These are phyloP conservation scores for Podochytrium sp. DNA, from an alignment of 192 early-diverging fungal genomes.

Conservation along the genomic window DNA sequence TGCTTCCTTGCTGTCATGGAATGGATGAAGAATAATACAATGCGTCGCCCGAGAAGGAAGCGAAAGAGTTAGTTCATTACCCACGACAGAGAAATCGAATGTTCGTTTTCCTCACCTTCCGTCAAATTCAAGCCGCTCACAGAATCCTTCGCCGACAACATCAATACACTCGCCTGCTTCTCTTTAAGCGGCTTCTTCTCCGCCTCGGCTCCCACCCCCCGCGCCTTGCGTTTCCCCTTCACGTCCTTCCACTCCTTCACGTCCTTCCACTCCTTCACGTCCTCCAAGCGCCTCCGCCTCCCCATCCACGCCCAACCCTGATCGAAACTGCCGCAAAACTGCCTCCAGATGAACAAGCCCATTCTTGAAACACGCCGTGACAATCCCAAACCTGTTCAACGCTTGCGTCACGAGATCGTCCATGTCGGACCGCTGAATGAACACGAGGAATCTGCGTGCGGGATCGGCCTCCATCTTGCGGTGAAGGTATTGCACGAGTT, in stretches of 20 bases:
- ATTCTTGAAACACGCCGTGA: slow-evolving; percentile 8
- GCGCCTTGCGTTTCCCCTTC: slow-evolving; percentile 5
- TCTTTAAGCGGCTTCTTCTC: neutral
- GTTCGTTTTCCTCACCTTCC: slow-evolving; percentile 23
- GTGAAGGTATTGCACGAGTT: slow-evolving; percentile 20
- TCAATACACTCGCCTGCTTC: slow-evolving; percentile 14
- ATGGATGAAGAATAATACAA: slow-evolving; percentile 33
- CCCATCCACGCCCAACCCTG: too few species aligned
- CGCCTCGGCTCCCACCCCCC: neutral
- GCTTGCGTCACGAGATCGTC: slow-evolving; percentile 20
- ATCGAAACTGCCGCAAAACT: slow-evolving; percentile 13
- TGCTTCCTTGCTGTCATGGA: slow-evolving; percentile 16
- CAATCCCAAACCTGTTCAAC: slow-evolving; percentile 26
- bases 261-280: too few species aligned
- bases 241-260: too few species aligned
- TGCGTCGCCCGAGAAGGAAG: slow-evolving; percentile 28
- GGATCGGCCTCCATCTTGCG: neutral
- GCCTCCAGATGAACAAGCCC: slow-evolving; percentile 14
- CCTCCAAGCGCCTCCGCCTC: too few species aligned
- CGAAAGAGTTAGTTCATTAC: neutral
- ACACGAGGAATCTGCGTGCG: slow-evolving; percentile 10
- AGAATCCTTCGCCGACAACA: slow-evolving; percentile 32
- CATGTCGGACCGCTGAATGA: slow-evolving; percentile 27
- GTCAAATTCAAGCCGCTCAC: slow-evolving; percentile 38
- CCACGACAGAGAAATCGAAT: neutral